phyloP scores from a whole-genome alignment of 78 protist species.

The Dictyostelium brefeldianum region DNA sequence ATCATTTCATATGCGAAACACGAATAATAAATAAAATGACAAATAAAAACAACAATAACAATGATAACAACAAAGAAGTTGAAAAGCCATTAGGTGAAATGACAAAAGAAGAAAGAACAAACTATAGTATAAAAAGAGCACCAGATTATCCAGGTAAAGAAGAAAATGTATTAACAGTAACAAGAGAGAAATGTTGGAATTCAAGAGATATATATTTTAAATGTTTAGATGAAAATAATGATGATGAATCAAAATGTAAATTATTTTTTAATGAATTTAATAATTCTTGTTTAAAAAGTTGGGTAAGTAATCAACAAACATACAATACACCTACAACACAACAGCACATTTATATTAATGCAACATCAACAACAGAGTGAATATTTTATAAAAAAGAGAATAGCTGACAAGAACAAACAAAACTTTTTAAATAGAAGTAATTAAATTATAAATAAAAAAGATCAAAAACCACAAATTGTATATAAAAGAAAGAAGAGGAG shows the following conservation, averaged over 20 bases:
- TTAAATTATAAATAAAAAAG: background rate
- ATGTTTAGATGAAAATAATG: conserved; percentile 59
- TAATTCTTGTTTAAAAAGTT: conserved; percentile 57
- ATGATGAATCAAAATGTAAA: conserved; percentile 35
- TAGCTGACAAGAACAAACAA: conserved; percentile 32
- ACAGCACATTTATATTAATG: too few relatives aligned
- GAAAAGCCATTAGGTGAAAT: conserved; percentile 34
- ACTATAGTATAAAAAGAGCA: conserved; percentile 55
- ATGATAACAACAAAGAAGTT: background rate
- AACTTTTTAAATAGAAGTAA: conserved; percentile 23
- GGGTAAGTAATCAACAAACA: conserved; percentile 45
- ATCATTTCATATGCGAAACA: too few relatives aligned
- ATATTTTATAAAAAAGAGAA: conserved; percentile 71
- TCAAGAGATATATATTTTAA: conserved; percentile 57
- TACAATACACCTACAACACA: too few relatives aligned
- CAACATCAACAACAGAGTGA: conserved; percentile 10
- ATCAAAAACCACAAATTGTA: background rate
- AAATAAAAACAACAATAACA: background rate
- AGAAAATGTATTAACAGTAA: background rate
- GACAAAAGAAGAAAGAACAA: conserved; percentile 70
- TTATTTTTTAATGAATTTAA: conserved; percentile 8
- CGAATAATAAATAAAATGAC: too few relatives aligned
- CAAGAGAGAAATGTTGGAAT: conserved; percentile 45
- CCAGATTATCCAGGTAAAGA: conserved; percentile 69
- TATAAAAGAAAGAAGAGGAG: background rate